Conservation (phyloP, 148 eudicot species). For the Vaccinium darrowii region DNA sequence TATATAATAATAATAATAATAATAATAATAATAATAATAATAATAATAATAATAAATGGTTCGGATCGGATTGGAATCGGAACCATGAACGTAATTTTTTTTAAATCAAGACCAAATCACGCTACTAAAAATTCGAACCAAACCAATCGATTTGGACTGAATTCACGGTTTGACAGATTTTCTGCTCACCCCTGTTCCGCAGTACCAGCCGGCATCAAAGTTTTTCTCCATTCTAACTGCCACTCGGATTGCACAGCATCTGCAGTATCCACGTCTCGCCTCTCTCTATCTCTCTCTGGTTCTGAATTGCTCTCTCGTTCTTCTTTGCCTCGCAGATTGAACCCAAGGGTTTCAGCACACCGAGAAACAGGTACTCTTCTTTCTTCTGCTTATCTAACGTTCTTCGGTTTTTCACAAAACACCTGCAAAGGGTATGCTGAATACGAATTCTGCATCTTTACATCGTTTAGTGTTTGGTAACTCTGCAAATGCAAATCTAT, state of each 20-base stretch:
- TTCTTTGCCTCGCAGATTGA: neutral
- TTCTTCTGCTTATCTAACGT: neutral
- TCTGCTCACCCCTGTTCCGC: too few relatives aligned
- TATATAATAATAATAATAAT: too few relatives aligned
- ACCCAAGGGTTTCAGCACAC: neutral
- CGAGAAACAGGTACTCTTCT: neutral
- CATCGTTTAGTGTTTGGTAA: neutral
- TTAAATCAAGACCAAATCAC: too few relatives aligned
- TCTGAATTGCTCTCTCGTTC: neutral
- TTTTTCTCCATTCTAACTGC: neutral
- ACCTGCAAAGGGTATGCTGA: neutral
- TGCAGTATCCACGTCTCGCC: neutral
- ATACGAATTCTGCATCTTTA: neutral
- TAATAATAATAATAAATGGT: too few relatives aligned
- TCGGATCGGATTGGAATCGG: too few relatives aligned
- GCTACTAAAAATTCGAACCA: too few relatives aligned
- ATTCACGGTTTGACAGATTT: too few relatives aligned
- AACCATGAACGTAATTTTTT: too few relatives aligned
- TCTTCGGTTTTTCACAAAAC: neutral
- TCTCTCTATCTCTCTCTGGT: neutral
- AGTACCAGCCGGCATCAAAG: too few relatives aligned
- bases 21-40: too few relatives aligned
- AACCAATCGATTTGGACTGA: too few relatives aligned
- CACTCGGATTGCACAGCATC: neutral
- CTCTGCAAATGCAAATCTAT: neutral